These are phyloP conservation scores for Russula ochroleuca DNA, from an alignment of 768 basidiomycete genomes.

Conservation along the genomic window DNA sequence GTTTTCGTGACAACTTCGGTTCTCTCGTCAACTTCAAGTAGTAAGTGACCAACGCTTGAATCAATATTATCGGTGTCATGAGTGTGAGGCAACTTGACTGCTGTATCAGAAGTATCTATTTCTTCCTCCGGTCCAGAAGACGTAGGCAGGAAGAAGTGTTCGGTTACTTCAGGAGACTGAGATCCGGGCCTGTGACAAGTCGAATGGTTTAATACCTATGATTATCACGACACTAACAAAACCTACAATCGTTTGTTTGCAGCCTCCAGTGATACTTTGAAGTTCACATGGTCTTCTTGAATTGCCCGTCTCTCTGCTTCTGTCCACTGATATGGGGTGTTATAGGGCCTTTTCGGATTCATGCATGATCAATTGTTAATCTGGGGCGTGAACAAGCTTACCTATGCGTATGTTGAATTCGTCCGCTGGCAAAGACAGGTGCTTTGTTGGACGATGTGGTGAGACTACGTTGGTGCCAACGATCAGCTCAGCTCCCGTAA, in stretches of 20 bases:
- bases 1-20: constrained; percentile 8
- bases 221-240: too few species aligned
- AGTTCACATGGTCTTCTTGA: constrained; percentile 11
- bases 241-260: constrained; percentile 13
- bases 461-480: background rate
- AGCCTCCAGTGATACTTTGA: constrained; percentile 14
- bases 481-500: background rate
- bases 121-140: constrained; percentile 11
- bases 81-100: constrained; percentile 5
- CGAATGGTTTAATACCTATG: background rate
- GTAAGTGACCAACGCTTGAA: background rate
- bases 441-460: background rate
- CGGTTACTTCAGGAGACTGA: background rate
- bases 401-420: background rate
- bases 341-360: background rate
- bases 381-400: background rate
- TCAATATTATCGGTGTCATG: constrained; percentile 7
- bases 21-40: constrained; percentile 1
- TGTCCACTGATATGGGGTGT: constrained; percentile 7
- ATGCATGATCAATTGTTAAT: background rate
- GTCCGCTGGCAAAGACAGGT: constrained; percentile 1
- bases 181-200: background rate
- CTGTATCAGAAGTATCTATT: constrained; percentile 12
- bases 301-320: constrained; percentile 6
- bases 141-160: constrained; percentile 13